Evolutionary conservation across 106 monocot genomes (phyloP), one percentile per base, ranked within the genome.

Genomic region (Alisma plantagoaquatica): DNA sequence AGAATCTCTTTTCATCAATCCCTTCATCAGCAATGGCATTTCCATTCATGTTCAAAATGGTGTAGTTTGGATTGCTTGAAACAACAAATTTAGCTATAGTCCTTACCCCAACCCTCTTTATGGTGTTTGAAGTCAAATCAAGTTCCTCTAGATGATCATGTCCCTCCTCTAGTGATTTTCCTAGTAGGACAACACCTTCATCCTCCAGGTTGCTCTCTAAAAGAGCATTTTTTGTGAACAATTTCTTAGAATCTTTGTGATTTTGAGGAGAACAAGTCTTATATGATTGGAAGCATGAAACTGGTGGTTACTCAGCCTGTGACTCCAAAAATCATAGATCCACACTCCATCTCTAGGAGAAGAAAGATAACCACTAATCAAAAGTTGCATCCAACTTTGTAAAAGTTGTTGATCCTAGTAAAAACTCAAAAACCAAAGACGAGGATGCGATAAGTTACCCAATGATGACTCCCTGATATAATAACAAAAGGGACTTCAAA

Each of bases 1-100:
- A 96, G 43, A 33, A 88, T 88, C 15, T 71, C 81, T 65, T 75
- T 84, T 93, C 93, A 64, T 93, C 87, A 11, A 93, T 77, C 19
- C 93, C 93, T 80, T 93, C 93, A 2, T 87, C 87, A 0, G 87
- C 83, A 15, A 93, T 80, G 42, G 31, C 70, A 70, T 93, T 93
- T 17, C 77, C 77, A 41, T 94, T 73, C 12, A 96, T 80, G 60
- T 88, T 88, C 67, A 96, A 41, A 33, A 78, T 35, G 41, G 48
- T 60, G 32, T 88, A 96, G 3, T 70, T 56, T 2, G 74, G 80
- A 50, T 80, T 84, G 46, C 72, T 70, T 14, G 66, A 33, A 2
- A 61, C 65, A 10, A 83, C 72, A 1, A 70, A 80, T 24, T 75
- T 72, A 7, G 87, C 84, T 62, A 96, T 63, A 46, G 75, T 63